phyloP scores from a whole-genome alignment of 441 rosid species.

The Brassica balearica region DNA sequence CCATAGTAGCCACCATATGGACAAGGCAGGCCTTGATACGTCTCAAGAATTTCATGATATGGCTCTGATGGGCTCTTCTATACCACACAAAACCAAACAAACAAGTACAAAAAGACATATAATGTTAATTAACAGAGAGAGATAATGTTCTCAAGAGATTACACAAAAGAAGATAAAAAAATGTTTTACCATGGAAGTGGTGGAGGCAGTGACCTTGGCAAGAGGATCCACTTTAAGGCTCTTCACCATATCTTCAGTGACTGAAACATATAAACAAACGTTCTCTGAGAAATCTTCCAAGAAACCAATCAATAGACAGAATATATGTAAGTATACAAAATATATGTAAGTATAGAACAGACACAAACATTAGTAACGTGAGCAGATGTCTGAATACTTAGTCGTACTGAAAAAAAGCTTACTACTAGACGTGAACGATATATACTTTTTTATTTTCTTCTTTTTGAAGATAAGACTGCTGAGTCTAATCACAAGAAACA shows the following conservation, averaged over 20 bases:
- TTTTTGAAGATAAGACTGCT: slow-evolving; percentile 30
- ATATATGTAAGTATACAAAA: too few species aligned
- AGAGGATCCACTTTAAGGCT: slow-evolving; percentile 49
- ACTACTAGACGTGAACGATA: slow-evolving; percentile 15
- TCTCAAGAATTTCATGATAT: slow-evolving; percentile 45
- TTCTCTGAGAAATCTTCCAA: not conserved
- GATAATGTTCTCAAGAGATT: not conserved
- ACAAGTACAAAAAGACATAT: slow-evolving; percentile 1
- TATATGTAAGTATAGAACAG: not conserved
- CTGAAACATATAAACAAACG: slow-evolving; percentile 41
- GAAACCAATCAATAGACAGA: slow-evolving; percentile 8
- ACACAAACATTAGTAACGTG: slow-evolving; percentile 33
- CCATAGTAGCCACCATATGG: too few species aligned
- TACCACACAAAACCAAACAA: not conserved
- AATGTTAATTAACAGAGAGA: not conserved
- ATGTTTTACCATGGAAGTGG: slow-evolving; percentile 42
- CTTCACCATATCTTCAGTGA: slow-evolving; percentile 50
- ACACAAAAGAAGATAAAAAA: not conserved
- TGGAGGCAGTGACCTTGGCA: slow-evolving; percentile 38
- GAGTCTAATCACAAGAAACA: slow-evolving; percentile 31
- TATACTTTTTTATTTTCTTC: not conserved
- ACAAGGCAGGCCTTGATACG: slow-evolving; percentile 41
- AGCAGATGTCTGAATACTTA: slow-evolving; percentile 42
- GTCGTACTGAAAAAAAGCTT: slow-evolving; percentile 43
- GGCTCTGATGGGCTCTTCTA: slow-evolving; percentile 43